phyloP scores from a whole-genome alignment of 768 basidiomycete genomes.

The Kwoniella dejecticola region DNA sequence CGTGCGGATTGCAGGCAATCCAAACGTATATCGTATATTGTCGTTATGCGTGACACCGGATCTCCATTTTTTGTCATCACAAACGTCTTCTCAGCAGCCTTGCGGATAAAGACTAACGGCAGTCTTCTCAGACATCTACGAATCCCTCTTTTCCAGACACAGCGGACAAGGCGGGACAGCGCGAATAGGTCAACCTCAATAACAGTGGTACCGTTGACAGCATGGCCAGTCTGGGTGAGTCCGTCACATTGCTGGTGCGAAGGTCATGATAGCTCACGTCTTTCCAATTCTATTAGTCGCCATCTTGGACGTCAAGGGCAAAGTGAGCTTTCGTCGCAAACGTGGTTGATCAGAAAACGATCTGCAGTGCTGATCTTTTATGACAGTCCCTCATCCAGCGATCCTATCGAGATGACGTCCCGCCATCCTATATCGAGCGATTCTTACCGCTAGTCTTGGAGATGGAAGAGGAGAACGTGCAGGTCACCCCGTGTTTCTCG shows the following conservation, averaged over 20 bases:
- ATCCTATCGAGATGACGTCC: slow-evolving; percentile 94
- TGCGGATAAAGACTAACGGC: too few species aligned
- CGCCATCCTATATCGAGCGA: slow-evolving; percentile 81
- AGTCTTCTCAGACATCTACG: neutral
- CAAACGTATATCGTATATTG: too few species aligned
- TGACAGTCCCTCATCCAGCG: slow-evolving; percentile 86
- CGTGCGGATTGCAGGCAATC: neutral
- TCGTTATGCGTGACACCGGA: too few species aligned
- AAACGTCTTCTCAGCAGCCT: too few species aligned
- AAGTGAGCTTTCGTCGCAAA: slow-evolving; percentile 54
- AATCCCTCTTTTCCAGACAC: neutral
- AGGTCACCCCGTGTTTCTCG: slow-evolving; percentile 94
- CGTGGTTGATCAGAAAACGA: neutral
- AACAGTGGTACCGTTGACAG: neutral
- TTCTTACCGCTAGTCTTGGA: slow-evolving; percentile 92
- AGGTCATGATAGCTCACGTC: neutral
- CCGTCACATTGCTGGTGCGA: too few species aligned
- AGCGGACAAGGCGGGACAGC: neutral
- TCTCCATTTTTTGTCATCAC: too few species aligned
- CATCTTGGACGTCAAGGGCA: slow-evolving; percentile 97
- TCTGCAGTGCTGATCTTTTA: neutral
- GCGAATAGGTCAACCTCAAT: neutral
- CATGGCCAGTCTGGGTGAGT: slow-evolving; percentile 34
- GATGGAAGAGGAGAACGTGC: slow-evolving; percentile 94
- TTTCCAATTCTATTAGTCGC: slow-evolving; percentile 61